Conservation (phyloP, 768 basidiomycete species). For the Arthromyces matolae region DNA sequence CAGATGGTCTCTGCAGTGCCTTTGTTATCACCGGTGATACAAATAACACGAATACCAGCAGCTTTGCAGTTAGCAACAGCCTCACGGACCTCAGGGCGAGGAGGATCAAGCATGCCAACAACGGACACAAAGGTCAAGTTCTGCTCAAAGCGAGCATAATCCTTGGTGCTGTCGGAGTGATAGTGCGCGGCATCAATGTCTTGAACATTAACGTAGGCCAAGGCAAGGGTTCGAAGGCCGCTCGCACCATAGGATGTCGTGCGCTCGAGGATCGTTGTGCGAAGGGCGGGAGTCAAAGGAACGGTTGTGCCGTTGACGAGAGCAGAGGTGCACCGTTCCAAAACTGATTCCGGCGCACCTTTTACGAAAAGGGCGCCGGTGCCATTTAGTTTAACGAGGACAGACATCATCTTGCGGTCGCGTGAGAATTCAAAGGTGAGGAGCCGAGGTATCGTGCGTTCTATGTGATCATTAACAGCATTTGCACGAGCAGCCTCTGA, state of each 20-base stretch:
- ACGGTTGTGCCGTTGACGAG: slow-evolving; percentile 60
- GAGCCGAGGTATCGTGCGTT: slow-evolving; percentile 68
- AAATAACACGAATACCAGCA: slow-evolving; percentile 93
- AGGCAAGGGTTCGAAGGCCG: slow-evolving; percentile 87
- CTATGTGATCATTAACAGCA: slow-evolving; percentile 83
- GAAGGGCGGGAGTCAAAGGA: slow-evolving; percentile 62
- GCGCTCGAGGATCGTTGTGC: slow-evolving; percentile 55
- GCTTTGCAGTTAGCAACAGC: slow-evolving; percentile 89
- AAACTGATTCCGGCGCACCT: slow-evolving; percentile 92
- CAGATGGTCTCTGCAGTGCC: slow-evolving; percentile 97
- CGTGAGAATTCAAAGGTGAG: slow-evolving; percentile 97
- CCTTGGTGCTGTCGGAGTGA: slow-evolving; percentile 68
- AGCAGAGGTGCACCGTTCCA: slow-evolving; percentile 82
- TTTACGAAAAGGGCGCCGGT: slow-evolving; percentile 86
- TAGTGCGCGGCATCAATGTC: slow-evolving; percentile 82
- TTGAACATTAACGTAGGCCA: slow-evolving; percentile 79
- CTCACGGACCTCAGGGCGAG: slow-evolving; percentile 84
- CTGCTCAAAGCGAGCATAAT: slow-evolving; percentile 89
- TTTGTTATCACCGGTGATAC: slow-evolving; percentile 98
- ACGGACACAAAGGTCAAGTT: slow-evolving; percentile 92
- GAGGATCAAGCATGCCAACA: slow-evolving; percentile 97
- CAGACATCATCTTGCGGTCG: slow-evolving; percentile 99
- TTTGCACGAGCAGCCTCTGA: slow-evolving; percentile 63
- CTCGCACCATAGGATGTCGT: slow-evolving; percentile 71
- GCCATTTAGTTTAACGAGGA: slow-evolving; percentile 70